Base-by-base conservation (phyloP, 345 rosid genomes). In the Theobroma cacao region DNA sequence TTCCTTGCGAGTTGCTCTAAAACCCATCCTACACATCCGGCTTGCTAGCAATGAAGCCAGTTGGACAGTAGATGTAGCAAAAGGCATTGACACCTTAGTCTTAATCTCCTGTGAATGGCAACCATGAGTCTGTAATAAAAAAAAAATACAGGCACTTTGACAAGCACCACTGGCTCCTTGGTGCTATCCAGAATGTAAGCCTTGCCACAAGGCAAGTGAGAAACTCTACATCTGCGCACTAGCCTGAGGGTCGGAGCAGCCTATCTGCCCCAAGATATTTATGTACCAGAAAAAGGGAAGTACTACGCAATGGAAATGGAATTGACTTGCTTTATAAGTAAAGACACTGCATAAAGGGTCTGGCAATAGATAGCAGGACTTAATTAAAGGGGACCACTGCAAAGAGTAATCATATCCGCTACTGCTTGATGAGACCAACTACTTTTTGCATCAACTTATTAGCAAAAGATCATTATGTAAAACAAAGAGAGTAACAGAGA, bases 381-480 rank as follows among this genome's bases (percentile, higher is more conserved):
- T 66, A 24, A 22, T 65, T 45, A 76, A 59, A 18, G 12, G 47
- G 77, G 76, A 70, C 77, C 81, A 55, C 36, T 60, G 20, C 40
- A 18, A 52, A 70, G 18, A 56, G 18, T 24, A 38, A 33, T 22
- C 43, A 1, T 30, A 8, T 31, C 0, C 24, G 33, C 56, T 5
- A 73, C 20, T 30, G 50, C 40, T 33, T 36, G 50, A 75, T 55
- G 53, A 53, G 45, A 61, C 64, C 61, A 20, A 36, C 43, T 2
- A 52, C 62, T 58, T 12, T 38, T 15, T 3, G 14, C 43, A 65
- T 81, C 45, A 65, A 34, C 43, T 22, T 24, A 26, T 64, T 30
- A 65, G 34, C 53, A 45, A 28, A 34, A 63, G 22, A 64, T 50
- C 7, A 15, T 17, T 0, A 28, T 26, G 53, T 26, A 52, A 48